Base-by-base conservation (phyloP, 1,284 basidiomycete species). In the Waitea zeae region DNA sequence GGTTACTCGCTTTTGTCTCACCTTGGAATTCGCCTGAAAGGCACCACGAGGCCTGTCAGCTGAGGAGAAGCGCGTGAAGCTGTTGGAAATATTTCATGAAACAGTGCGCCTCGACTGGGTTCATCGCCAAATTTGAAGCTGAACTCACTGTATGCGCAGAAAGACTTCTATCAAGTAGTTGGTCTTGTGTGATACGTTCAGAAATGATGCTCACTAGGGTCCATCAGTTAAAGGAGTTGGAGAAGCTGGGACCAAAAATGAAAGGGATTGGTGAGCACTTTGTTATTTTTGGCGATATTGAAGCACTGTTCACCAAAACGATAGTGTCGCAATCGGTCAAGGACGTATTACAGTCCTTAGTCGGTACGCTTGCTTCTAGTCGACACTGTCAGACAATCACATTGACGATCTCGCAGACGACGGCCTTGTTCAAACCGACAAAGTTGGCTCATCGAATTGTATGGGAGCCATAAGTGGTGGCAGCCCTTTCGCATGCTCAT, bases 381-480 rank as follows among this genome's bases (percentile, higher is more conserved):
- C 7, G 7, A 26, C 22, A 26, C n/a, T n/a, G n/a, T n/a, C 22
- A 26, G 7, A n/a, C n/a, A n/a, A n/a, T n/a, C n/a, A n/a, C n/a
- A n/a, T n/a, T n/a, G n/a, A n/a, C n/a, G n/a, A n/a, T n/a, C n/a
- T n/a, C 22, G 22, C 7, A 26, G 22, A 84, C 43, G 87, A 92
- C 47, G 73, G 75, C 3, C 59, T 89, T 24, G 83, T 90, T 12
- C 72, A 78, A 48, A 62, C 61, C 32, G 88, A 92, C 51, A 92
- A 92, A 56, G 88, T 92, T 37, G 87, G 88, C 17, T 82, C 84
- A 4, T 86, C 84, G 3, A 90, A 90, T 48, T 92, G 86, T 87
- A 44, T 44, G 77, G 48, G 33, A 26, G 7, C 13, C 20, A 9
- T 7, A 26, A 26, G n/a, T n/a, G 24, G 24, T 31, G 15, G 30